Conservation (phyloP, 257 asterid species). For the Verbascum thapsus region DNA sequence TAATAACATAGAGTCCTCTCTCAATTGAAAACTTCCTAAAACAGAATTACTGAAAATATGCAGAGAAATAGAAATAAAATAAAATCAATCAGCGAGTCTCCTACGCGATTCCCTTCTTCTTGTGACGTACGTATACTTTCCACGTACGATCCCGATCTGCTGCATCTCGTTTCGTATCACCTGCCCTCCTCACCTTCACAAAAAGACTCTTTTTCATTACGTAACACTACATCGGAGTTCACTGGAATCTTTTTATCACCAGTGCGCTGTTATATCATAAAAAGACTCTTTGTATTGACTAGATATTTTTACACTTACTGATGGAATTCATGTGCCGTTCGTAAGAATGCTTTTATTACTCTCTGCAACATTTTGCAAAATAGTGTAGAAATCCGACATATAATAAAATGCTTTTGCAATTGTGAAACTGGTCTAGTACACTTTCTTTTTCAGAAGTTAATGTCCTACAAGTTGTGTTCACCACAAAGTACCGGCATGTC, state of each 20-base stretch:
- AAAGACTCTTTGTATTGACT: neutral
- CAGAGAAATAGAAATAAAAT: no score
- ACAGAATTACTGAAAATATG: no score
- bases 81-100: no score
- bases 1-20: no score
- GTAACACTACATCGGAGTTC: neutral
- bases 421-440: neutral
- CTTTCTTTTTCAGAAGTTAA: conserved; percentile 8
- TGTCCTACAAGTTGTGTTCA: neutral
- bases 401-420: neutral
- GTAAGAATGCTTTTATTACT: neutral
- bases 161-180: no score
- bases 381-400: neutral
- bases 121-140: no score
- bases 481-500: neutral
- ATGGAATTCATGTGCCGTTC: neutral
- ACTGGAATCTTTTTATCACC: neutral
- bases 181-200: conserved; percentile 17
- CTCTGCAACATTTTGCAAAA: neutral
- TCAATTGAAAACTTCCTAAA: no score
- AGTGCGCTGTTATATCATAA: neutral
- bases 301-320: neutral
- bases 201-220: neutral
- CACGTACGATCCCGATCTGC: no score
- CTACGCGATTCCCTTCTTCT: no score